Evolutionary conservation across 441 rosid genomes (phyloP), one percentile per base, ranked within the genome.

Genomic region (Euphorbia corollata): DNA sequence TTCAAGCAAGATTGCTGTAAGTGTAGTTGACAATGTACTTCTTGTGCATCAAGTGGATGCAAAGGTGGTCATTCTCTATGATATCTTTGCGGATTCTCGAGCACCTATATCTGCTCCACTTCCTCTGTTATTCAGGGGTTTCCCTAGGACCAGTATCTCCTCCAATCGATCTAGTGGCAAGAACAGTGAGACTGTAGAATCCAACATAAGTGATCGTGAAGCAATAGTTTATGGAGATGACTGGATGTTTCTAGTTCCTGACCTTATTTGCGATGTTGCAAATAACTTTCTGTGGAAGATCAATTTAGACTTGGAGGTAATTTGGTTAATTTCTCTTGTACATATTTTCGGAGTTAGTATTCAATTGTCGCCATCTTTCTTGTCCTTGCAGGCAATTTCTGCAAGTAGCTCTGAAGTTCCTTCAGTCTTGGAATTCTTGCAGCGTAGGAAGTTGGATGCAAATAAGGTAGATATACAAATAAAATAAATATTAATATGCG

Each of bases 41-140:
- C 98, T 95, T 56, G 90, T 95, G 79, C 99, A 95, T 82, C 99
- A 95, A 88, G 86, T 90, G 64, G 97, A 92, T 68, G 92, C 98
- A 66, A 95, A 92, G 77, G 99, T 95, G 69, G 87, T 84, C 61
- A 91, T 95, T 73, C 81, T 95, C 18, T 95, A 95, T 73, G 99
- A 91, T 79, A 81, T 95, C 76, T 90, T 80, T 81, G 71, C 85
- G 62, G 96, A 91, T 79, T 90, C 98, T 80, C 92, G 86, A 77
- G 97, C 96, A 72, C 98, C 99, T 20, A 79, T 95, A 76, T 89
- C 98, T 79, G 99, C 99, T 62, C 99, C 99, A 20, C 98, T 95
- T 73, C 98, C 99, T 68, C 76, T 91, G 67, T 77, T 86, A 67
- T 79, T 87, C 82, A 85, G 97, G 82, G 89, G 93, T 74, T 75